Conservation (phyloP, 1,284 basidiomycete genomes). For the Cutaneotrichosporon dermatis region DNA sequence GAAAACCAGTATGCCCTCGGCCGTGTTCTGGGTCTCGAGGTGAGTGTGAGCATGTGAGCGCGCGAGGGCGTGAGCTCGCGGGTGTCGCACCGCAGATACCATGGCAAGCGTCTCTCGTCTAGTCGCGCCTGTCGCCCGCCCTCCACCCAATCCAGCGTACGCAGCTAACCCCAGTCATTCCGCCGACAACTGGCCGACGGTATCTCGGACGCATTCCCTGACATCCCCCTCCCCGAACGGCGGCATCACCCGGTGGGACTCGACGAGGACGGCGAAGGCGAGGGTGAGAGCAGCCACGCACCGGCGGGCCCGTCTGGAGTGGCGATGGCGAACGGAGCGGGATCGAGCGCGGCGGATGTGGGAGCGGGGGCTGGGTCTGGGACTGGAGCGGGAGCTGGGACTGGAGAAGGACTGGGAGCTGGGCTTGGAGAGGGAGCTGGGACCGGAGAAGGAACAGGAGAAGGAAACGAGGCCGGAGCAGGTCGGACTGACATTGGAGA, state of each 20-base stretch:
- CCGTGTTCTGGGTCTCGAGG: slow-evolving; percentile 40
- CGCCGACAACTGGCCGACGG: slow-evolving; percentile 35
- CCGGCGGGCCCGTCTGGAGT: background rate
- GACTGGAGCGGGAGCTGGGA: background rate
- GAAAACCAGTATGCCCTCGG: slow-evolving; percentile 47
- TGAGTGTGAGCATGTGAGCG: no score
- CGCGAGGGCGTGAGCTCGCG: no score
- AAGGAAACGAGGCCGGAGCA: no score
- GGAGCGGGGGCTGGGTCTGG: background rate
- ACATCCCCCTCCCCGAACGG: slow-evolving; percentile 34
- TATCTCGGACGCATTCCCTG: slow-evolving; percentile 32
- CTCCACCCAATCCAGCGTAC: background rate
- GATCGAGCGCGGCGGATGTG: background rate
- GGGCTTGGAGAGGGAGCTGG: no score
- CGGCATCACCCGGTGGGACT: slow-evolving; percentile 26
- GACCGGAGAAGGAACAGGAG: no score
- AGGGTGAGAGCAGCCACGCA: background rate
- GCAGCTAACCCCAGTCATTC: slow-evolving; percentile 30
- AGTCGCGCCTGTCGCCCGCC: no score
- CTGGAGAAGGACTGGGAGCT: background rate
- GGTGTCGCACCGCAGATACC: no score
- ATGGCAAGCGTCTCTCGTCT: no score
- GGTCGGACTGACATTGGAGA: background rate
- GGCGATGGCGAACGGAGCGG: background rate
- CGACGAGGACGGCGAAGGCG: slow-evolving; percentile 5